Conservation (phyloP, 2,329 filamentous ascomycete genomes). For the Chaetomium sp. region DNA sequence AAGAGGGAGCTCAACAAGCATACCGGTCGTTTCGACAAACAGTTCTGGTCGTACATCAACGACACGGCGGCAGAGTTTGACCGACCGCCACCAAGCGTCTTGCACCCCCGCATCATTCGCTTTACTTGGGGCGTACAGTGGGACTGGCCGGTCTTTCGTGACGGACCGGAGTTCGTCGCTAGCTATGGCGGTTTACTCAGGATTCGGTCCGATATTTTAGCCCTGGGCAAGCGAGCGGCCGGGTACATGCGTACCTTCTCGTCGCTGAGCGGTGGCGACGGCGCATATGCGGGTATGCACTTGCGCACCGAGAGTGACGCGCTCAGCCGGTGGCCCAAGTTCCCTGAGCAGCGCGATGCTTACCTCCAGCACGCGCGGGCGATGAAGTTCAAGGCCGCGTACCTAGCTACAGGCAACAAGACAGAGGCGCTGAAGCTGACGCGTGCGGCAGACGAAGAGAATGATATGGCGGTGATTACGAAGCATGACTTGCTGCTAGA, state of each 20-base stretch:
- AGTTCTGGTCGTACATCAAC: constrained; percentile 30
- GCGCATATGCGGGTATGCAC: constrained; percentile 37
- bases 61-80: constrained; percentile 25
- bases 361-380: constrained; percentile 32
- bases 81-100: constrained; percentile 14
- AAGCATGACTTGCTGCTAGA: constrained; percentile 33
- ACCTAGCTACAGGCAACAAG: constrained; percentile 40
- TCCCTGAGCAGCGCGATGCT: constrained; percentile 34
- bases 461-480: constrained; percentile 32
- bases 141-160: constrained; percentile 40
- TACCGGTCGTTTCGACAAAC: constrained; percentile 32
- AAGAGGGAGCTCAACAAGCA: constrained; percentile 36
- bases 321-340: constrained; percentile 40
- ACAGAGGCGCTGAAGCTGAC: constrained; percentile 37
- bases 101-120: constrained; percentile 33
- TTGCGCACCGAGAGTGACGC: constrained; percentile 43
- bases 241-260: constrained; percentile 32
- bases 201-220: constrained; percentile 37
- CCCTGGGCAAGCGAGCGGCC: constrained; percentile 33
- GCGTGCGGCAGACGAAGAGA: constrained; percentile 27
- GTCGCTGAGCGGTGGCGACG: constrained; percentile 17
- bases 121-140: constrained; percentile 40
- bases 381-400: constrained; percentile 33
- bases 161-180: constrained; percentile 41
- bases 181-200: constrained; percentile 38